Evolutionary conservation across 257 asterid species (phyloP), one percentile per base, ranked within the genome.

Genomic region (Primulina eburnea): DNA sequence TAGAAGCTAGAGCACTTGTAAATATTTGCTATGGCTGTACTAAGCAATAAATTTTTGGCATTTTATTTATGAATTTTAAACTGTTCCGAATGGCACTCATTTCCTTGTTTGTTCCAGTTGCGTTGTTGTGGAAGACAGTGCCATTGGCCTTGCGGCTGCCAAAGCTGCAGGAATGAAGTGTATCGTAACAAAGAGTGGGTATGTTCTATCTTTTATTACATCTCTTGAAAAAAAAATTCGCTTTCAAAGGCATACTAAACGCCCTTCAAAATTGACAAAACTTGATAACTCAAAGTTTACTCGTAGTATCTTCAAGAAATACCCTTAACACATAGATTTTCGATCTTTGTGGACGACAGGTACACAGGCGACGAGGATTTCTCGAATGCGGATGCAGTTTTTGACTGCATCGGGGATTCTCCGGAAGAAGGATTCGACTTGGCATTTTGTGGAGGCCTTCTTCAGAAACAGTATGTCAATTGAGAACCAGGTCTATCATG

Each of bases 161-260:
- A 90, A 92, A 82, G 91, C 96, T 73, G 96, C 97, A 21, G 98
- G 98, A 72, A 92, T 92, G 98, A 92, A 61, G 79, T 92, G 98
- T 73, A 87, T 92, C 17, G 88, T 92, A 24, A 90, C 98, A 0
- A 92, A 92, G 86, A 92, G 98, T 28, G 98, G 97, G 98, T 90
- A 82, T 79, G 87, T 77, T 65, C 16, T 30, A 57, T 55, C 68
- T 58, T 24, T 47, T 14, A 40, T 40, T 2, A 37, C 17, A 40
- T 40, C 16, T 40, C 5, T 40, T 40, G 52, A 11, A 40, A 40
- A 40, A n/a, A 2, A 33, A 28, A 28, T 28, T 40, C 17, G 1
- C 5, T 10, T 14, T 47, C 55, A 5, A 12, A 47, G 18, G 2
- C 52, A 3, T 11, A 40, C 5, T 33, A 10, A 40, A 37, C 8